A percentile compares a stretch with the other conserved stretches of the same genome.
These are phyloP conservation scores for Nepenthes alata DNA, from an alignment of 179 eudicot genomes.

Conservation along the genomic window DNA sequence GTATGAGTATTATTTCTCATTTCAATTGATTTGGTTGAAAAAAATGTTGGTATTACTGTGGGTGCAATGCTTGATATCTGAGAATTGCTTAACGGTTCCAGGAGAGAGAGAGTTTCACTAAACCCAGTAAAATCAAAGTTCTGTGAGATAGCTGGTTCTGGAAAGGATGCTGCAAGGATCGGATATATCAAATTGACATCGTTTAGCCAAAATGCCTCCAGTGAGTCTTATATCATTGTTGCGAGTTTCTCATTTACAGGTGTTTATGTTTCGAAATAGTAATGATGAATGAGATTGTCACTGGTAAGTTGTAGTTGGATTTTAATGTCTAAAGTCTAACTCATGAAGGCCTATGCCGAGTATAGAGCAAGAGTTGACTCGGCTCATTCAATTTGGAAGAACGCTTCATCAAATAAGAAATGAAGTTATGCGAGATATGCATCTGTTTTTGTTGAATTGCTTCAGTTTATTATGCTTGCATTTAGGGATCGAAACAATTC, in stretches of 20 bases:
- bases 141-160: constrained; percentile 58
- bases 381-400: no score
- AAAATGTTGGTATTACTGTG: no score
- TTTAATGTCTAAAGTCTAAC: no score
- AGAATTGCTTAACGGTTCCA: constrained; percentile 18
- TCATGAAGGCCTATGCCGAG: no score
- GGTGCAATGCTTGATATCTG: not conserved
- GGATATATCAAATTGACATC: constrained; percentile 87
- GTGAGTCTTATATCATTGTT: constrained; percentile 22
- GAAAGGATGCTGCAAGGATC: constrained; percentile 48
- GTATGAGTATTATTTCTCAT: no score
- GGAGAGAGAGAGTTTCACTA: constrained; percentile 70
- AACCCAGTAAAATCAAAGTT: constrained; percentile 76
- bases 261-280: not conserved
- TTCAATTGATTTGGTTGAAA: no score
- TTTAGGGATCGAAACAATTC: no score
- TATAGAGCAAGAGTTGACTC: no score
- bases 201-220: constrained; percentile 86
- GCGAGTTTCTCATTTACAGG: not conserved
- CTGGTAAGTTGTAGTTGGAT: not conserved
- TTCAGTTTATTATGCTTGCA: no score
- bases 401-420: no score
- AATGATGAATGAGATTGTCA: not conserved
- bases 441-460: no score
- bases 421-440: no score